phyloP scores from a whole-genome alignment of 345 rosid species.

The Aquilaria sinensis region DNA sequence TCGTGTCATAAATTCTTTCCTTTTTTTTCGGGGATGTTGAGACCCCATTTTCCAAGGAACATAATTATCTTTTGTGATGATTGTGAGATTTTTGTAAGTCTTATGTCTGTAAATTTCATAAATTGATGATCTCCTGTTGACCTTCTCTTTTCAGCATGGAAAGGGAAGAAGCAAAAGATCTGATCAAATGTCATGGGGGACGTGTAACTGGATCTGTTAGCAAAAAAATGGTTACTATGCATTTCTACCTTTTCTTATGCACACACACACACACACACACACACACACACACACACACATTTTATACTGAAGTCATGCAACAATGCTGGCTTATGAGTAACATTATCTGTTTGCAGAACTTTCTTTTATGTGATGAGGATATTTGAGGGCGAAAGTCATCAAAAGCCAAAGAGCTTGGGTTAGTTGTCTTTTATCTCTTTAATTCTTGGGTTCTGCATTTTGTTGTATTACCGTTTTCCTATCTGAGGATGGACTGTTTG shows the following conservation, averaged over 20 bases:
- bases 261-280: too few relatives aligned
- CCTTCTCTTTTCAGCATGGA: constrained; percentile 60
- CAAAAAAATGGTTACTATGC: constrained; percentile 76
- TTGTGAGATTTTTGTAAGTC: constrained; percentile 2
- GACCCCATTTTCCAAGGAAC: background rate
- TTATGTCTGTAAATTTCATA: too few relatives aligned
- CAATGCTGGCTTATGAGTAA: constrained; percentile 15
- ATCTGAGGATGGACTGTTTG: constrained; percentile 89
- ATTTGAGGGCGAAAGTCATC: constrained; percentile 82
- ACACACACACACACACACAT: too few relatives aligned
- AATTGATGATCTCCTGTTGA: constrained; percentile 4
- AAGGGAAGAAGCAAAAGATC: constrained; percentile 97
- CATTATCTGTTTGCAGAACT: constrained; percentile 52
- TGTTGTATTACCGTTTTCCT: constrained; percentile 64
- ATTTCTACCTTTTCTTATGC: constrained; percentile 11
- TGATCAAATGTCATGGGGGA: constrained; percentile 90
- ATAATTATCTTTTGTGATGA: background rate
- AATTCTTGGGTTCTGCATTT: constrained; percentile 14
- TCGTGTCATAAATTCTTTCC: background rate
- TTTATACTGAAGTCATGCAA: constrained; percentile 11
- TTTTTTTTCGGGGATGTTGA: background rate
- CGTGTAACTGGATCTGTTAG: constrained; percentile 94
- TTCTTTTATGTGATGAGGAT: constrained; percentile 95
- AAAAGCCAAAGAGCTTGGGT: constrained; percentile 97
- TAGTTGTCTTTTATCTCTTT: constrained; percentile 20